phyloP scores from a whole-genome alignment of 2,329 filamentous ascomycete genomes.

The Venturia nashicola region DNA sequence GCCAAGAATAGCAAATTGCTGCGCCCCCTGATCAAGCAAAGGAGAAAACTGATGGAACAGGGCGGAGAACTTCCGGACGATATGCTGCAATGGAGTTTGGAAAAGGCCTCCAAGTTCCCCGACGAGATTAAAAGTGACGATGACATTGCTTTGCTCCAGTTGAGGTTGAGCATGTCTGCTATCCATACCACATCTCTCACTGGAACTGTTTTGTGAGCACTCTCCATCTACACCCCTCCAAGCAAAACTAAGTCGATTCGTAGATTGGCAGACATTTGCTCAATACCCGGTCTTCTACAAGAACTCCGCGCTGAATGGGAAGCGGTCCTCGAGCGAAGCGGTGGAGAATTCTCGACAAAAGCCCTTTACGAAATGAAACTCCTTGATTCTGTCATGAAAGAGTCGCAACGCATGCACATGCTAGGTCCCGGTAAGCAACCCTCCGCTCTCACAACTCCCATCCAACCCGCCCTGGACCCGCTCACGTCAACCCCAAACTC shows the following conservation, averaged over 20 bases:
- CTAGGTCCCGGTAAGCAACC: background rate
- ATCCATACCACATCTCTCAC: background rate
- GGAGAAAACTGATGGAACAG: background rate
- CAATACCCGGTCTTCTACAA: background rate
- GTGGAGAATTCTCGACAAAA: slow-evolving; percentile 19
- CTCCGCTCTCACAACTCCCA: background rate
- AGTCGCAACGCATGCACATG: slow-evolving; percentile 5
- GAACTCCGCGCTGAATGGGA: background rate
- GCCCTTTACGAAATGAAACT: slow-evolving; percentile 19
- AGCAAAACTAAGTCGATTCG: background rate
- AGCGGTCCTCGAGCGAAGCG: background rate
- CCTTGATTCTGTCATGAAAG: slow-evolving; percentile 12
- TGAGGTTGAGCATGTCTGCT: background rate
- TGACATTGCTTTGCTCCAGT: background rate
- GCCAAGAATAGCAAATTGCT: slow-evolving; percentile 15
- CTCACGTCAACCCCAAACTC: background rate
- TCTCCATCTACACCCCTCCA: too few species aligned
- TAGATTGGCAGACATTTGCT: slow-evolving; percentile 10
- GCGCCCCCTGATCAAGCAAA: background rate
- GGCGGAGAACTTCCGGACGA: background rate
- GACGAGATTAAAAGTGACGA: background rate
- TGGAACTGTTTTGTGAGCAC: background rate
- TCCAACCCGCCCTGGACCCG: background rate
- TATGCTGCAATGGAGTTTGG: background rate
- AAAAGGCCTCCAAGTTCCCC: background rate